Percentiles rank a stretch among this genome's conserved stretches.
phyloP scores from a whole-genome alignment of 495 filamentous ascomycete genomes.

The Neurospora discreta region DNA sequence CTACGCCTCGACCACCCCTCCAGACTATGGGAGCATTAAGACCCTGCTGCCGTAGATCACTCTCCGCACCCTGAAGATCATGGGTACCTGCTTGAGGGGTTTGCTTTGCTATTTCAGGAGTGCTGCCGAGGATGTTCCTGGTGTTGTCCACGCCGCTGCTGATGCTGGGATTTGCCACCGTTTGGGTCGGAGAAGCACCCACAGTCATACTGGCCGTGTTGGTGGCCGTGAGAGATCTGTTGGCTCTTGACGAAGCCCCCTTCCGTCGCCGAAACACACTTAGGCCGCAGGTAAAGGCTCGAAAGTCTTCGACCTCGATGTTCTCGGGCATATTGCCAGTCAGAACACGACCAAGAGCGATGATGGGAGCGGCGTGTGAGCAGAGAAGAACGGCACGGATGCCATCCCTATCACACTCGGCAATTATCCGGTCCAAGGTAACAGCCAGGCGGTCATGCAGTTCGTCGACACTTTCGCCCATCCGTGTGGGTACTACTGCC shows the following conservation, averaged over 20 bases:
- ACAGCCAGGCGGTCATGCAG: constrained; percentile 73
- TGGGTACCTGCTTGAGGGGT: constrained; percentile 20
- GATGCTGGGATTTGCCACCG: background rate
- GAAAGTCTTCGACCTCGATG: constrained; percentile 62
- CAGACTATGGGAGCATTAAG: constrained; percentile 40
- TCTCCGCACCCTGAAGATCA: constrained; percentile 15
- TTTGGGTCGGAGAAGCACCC: background rate
- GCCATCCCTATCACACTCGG: constrained; percentile 51
- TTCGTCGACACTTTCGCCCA: constrained; percentile 65
- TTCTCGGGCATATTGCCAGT: constrained; percentile 66
- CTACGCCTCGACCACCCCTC: constrained; percentile 55
- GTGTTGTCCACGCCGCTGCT: background rate
- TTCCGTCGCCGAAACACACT: constrained; percentile 39
- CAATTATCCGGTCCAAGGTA: constrained; percentile 58
- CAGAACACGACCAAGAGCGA: constrained; percentile 70
- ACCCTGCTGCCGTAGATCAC: constrained; percentile 16
- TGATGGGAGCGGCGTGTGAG: constrained; percentile 82
- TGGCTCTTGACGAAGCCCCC: background rate
- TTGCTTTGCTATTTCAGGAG: background rate
- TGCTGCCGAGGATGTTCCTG: constrained; percentile 6
- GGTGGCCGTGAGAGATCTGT: background rate
- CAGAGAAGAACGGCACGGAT: constrained; percentile 64
- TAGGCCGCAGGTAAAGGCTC: constrained; percentile 74
- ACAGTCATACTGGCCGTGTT: background rate
- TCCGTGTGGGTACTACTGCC: constrained; percentile 49